Base-by-base conservation (phyloP, 2,329 filamentous ascomycete genomes). In the Aspergillus novoparasiticus region DNA sequence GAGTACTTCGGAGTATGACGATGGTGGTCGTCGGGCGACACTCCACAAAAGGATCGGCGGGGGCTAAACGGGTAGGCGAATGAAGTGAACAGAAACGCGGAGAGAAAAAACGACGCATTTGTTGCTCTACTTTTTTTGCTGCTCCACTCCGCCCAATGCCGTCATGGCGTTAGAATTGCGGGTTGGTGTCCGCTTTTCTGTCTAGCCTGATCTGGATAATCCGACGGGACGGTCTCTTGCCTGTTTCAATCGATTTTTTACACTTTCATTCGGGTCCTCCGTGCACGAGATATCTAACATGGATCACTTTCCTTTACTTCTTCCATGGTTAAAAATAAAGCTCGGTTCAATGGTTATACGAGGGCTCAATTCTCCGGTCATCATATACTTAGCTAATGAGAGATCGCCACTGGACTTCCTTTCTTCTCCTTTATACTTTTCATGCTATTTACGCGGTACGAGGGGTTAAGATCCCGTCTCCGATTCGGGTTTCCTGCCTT, bases 201-300 rank as follows among this genome's bases (percentile, higher is more conserved):
- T 48, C 66, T 68, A 68, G 41, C 67, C 62, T 51, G 23, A 65
- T 69, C 32, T 66, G 64, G 67, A 62, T 28, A 70, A 66, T 39
- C 68, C 68, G 68, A 67, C 57, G 54, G 23, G 16, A 48, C 48
- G 28, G 50, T 12, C 28, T 51, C 48, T 19, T 50, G 58, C 39
- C 28, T 54, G 30, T 28, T 56, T 55, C 28, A 45, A 30, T 55
- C 28, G 30, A 41, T 34, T 21, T 28, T 30, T 50, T 56, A 21
- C 6, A 50, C 12, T 45, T 34, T 23, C 41, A 43, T 19, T 23
- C 19, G 19, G 21, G 45, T 26, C 11, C 23, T 48, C 21, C 45
- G 45, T 48, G 12, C 21, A 48, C n/a, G 10, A 48, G 23, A 48
- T 26, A 48, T 48, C 43, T 10, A 46, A 23, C n/a, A 46, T 46